Conservation (phyloP, 192 early-diverging fungal species). For the Allomyces javanicus region DNA sequence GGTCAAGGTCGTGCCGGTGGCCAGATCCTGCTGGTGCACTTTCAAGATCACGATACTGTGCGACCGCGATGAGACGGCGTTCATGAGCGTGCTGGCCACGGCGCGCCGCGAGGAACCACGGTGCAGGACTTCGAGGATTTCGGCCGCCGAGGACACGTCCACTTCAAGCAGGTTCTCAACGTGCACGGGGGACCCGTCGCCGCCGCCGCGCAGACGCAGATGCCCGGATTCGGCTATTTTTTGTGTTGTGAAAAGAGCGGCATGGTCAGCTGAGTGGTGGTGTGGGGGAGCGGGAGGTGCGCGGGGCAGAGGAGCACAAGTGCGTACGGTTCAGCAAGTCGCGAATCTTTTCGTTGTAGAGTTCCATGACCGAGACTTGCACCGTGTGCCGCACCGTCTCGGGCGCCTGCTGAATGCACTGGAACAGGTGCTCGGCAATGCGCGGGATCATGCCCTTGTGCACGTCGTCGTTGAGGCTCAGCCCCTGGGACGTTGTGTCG, state of each 20-base stretch:
- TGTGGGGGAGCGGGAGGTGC: too few relatives aligned
- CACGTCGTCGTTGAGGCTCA: slow-evolving; percentile 75
- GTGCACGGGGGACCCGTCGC: slow-evolving; percentile 87
- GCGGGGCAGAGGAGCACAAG: too few relatives aligned
- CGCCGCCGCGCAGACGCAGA: slow-evolving; percentile 90
- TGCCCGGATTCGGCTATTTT: slow-evolving; percentile 40
- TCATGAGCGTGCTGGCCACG: slow-evolving; percentile 92
- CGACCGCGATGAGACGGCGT: slow-evolving; percentile 88
- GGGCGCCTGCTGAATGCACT: slow-evolving; percentile 77
- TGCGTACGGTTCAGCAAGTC: slow-evolving; percentile 79
- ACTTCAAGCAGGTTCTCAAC: slow-evolving; percentile 94
- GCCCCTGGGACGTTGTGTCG: slow-evolving; percentile 32
- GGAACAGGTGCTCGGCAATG: slow-evolving; percentile 87
- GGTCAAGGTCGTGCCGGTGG: slow-evolving; percentile 68
- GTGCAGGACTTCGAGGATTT: slow-evolving; percentile 95
- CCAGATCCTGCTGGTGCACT: slow-evolving; percentile 81
- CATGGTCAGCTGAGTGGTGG: neutral
- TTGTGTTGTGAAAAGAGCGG: neutral
- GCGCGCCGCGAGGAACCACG: slow-evolving; percentile 71
- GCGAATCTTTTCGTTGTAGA: slow-evolving; percentile 98
- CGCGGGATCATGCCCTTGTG: slow-evolving; percentile 92
- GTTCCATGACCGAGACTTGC: slow-evolving; percentile 99
- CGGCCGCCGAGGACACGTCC: slow-evolving; percentile 85
- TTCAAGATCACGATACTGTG: slow-evolving; percentile 96
- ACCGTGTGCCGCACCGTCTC: slow-evolving; percentile 91